These are phyloP conservation scores for Sergeia podlipaevii DNA, from an alignment of 208 protist species.

Conservation along the genomic window DNA sequence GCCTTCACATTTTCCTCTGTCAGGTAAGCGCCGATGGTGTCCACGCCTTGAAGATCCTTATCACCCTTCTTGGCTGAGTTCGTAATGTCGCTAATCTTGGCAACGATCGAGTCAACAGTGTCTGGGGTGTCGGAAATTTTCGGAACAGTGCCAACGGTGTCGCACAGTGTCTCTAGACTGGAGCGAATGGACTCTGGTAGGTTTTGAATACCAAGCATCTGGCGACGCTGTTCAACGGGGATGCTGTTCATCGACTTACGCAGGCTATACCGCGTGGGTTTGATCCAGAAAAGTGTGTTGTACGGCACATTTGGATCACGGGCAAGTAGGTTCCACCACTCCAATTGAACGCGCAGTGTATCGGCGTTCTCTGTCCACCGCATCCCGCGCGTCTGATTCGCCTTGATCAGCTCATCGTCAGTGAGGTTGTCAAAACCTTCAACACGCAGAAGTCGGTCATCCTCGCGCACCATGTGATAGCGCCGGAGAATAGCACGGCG, in stretches of 20 bases:
- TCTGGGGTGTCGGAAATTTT: constrained; percentile 49
- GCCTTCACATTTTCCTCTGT: constrained; percentile 75
- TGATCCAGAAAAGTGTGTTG: constrained; percentile 90
- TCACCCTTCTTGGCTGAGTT: constrained; percentile 77
- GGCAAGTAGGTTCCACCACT: constrained; percentile 82
- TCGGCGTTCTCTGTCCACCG: constrained; percentile 82
- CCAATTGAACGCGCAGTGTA: constrained; percentile 79
- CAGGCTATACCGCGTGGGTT: constrained; percentile 82
- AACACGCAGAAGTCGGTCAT: constrained; percentile 77
- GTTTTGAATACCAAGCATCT: constrained; percentile 87
- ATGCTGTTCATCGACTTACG: constrained; percentile 81
- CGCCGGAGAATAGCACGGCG: constrained; percentile 65
- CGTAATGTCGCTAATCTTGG: constrained; percentile 76
- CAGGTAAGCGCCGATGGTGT: constrained; percentile 67
- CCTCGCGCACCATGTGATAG: constrained; percentile 76
- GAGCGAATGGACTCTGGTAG: constrained; percentile 73
- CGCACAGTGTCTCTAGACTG: constrained; percentile 81
- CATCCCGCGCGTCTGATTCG: constrained; percentile 84
- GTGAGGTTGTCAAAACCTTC: constrained; percentile 80
- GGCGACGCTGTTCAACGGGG: constrained; percentile 74
- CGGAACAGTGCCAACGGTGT: constrained; percentile 67
- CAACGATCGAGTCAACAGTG: constrained; percentile 64
- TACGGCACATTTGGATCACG: constrained; percentile 79
- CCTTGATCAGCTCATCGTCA: constrained; percentile 76
- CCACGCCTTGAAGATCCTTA: constrained; percentile 62